A percentile compares a stretch with the other conserved stretches of the same genome.
phyloP scores from a whole-genome alignment of 2,329 filamentous ascomycete genomes.

The Peltaster fructicola region DNA sequence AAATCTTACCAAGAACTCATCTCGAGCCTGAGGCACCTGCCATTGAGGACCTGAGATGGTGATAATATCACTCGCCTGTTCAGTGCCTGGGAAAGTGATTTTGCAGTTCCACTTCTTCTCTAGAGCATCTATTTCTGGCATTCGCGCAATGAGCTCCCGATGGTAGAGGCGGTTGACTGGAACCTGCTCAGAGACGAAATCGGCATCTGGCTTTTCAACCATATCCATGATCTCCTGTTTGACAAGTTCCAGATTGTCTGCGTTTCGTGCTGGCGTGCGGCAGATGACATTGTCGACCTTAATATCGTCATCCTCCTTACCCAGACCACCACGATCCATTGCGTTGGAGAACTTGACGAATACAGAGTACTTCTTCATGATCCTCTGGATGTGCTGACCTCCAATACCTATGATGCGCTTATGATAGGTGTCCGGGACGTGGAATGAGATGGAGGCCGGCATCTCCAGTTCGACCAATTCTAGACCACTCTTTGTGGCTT shows the following conservation, averaged over 20 bases:
- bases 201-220: constrained; percentile 94
- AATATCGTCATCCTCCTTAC: constrained; percentile 92
- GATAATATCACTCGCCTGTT: constrained; percentile 90
- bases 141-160: constrained; percentile 74
- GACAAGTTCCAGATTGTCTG: constrained; percentile 87
- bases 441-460: constrained; percentile 97
- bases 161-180: constrained; percentile 91
- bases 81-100: constrained; percentile 93
- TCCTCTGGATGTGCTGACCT: constrained; percentile 94
- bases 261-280: constrained; percentile 88
- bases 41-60: constrained; percentile 93
- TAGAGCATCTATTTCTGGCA: constrained; percentile 77
- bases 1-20: constrained; percentile 72
- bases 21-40: constrained; percentile 91
- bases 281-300: constrained; percentile 99
- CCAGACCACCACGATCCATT: constrained; percentile 88
- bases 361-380: constrained; percentile 99
- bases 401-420: constrained; percentile 98
- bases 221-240: constrained; percentile 99
- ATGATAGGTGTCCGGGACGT: constrained; percentile 97
- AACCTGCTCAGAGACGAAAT: constrained; percentile 88
- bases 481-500: constrained; percentile 83
- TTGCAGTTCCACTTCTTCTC: constrained; percentile 99
- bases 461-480: constrained; percentile 95
- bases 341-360: constrained; percentile 99